phyloP scores from a whole-genome alignment of 345 rosid species.

The Gossypium ekmanianum region DNA sequence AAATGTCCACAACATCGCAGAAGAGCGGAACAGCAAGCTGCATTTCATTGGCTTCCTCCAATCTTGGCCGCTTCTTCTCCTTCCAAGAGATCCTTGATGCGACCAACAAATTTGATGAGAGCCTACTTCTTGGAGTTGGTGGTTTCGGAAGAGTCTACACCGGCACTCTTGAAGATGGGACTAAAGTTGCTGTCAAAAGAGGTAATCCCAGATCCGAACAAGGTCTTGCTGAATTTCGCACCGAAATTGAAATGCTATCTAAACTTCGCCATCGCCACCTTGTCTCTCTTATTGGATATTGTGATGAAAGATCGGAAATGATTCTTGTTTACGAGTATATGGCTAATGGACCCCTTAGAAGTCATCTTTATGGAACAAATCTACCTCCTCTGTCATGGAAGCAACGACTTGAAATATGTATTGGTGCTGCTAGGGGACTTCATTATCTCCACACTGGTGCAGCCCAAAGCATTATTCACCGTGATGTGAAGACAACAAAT shows the following conservation, averaged over 20 bases:
- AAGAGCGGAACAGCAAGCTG: conserved; percentile 88
- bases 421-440: conserved; percentile 95
- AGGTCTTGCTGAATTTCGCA: conserved; percentile 96
- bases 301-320: conserved; percentile 97
- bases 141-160: conserved; percentile 95
- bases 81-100: conserved; percentile 92
- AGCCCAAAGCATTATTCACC: conserved; percentile 91
- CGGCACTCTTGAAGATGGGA: conserved; percentile 88
- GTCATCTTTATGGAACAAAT: conserved; percentile 93
- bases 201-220: conserved; percentile 99
- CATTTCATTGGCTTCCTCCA: conserved; percentile 72
- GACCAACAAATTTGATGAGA: conserved; percentile 89
- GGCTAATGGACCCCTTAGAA: conserved; percentile 98
- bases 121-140: conserved; percentile 87
- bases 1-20: conserved; percentile 76
- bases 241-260: conserved; percentile 95
- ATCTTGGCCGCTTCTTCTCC: conserved; percentile 74
- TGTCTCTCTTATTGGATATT: conserved; percentile 95
- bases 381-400: conserved; percentile 84
- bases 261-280: conserved; percentile 97
- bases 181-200: conserved; percentile 88
- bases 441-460: conserved; percentile 99
- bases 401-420: conserved; percentile 94
- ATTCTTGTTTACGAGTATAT: conserved; percentile 89
- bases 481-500: conserved; percentile 97